Base-by-base conservation (phyloP, 2,329 filamentous ascomycete genomes). In the Ophiostoma triangulosporum region DNA sequence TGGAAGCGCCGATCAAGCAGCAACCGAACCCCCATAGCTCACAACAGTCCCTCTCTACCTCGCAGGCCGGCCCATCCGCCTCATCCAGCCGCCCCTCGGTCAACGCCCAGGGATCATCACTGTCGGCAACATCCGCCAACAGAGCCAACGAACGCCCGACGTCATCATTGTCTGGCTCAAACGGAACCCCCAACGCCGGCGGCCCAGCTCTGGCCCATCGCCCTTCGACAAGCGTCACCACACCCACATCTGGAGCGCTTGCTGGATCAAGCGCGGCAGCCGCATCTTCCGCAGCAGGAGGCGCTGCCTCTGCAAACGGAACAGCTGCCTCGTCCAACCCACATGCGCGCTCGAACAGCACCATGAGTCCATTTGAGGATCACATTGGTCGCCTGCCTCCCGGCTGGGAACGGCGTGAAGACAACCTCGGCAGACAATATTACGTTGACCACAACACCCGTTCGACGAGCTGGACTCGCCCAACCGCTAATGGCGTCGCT, bases 401-500 rank as follows among this genome's bases (percentile, higher is more conserved):
- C 50, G 93, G 93, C 32, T 98, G 93, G 91, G 93, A 98, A 70
- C 83, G 93, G 54, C 81, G 93, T 54, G 91, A 97, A 68, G 93
- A 98, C 66, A 93, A 96, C 61, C 70, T 97, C 43, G 91, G 93
- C 51, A 80, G 93, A 63, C 97, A 91, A 22, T 98, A 98, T 66
- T 98, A 97, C 66, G 93, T 98, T 51, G 93, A 98, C 64, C 93
- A 97, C 67, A 97, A 97, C 67, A 95, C 90, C 6, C 78, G 93
- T 62, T 91, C 93, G 53, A 98, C 93, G 1, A 97, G 91, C 61
- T 98, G 93, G 93, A 91, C 87, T 61, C 77, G 93, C 56, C 93
- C 93, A 7, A 86, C 88, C 36, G 83, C 83, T 56, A 85, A 84
- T 62, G 90, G 84, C 57, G 82, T 85, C 46, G 81, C 90, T 57